Evolutionary conservation across 305 asterid species (phyloP).

Genomic region (Fraxinus floribunda): DNA sequence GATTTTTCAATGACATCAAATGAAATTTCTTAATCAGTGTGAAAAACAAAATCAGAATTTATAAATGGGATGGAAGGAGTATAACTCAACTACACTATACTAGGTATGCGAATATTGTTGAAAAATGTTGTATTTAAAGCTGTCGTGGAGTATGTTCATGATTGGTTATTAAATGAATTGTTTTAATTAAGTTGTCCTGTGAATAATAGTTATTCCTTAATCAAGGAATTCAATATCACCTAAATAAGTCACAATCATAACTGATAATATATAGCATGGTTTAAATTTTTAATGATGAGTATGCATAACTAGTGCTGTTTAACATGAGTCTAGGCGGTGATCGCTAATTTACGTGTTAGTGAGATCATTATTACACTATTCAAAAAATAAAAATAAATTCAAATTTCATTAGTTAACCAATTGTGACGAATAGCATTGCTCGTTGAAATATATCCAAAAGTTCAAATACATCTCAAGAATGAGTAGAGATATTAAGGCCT

Average conservation of each 20-base stretch:
- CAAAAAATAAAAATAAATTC: too few species aligned
- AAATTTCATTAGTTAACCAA: too few species aligned
- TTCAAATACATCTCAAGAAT: background rate
- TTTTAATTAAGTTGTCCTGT: background rate
- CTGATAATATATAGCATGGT: background rate
- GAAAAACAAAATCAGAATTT: too few species aligned
- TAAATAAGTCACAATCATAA: background rate
- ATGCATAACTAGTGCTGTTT: background rate
- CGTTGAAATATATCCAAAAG: background rate
- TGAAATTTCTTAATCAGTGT: too few species aligned
- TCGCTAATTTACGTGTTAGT: background rate
- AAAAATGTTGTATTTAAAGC: background rate
- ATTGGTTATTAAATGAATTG: too few species aligned
- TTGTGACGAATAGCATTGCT: background rate
- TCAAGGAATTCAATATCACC: background rate
- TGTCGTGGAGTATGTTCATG: background rate
- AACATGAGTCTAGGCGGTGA: background rate
- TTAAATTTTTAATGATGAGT: background rate
- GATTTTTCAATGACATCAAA: too few species aligned
- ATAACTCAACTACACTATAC: background rate
- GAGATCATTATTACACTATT: background rate
- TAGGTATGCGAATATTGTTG: background rate
- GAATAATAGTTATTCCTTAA: background rate
- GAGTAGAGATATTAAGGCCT: background rate
- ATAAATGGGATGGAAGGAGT: too few species aligned